A percentile compares a stretch with the other conserved stretches of the same genome.
These are phyloP conservation scores for Cladophialophora carrionii DNA, from an alignment of 2,329 filamentous ascomycete genomes.

Conservation along the genomic window DNA sequence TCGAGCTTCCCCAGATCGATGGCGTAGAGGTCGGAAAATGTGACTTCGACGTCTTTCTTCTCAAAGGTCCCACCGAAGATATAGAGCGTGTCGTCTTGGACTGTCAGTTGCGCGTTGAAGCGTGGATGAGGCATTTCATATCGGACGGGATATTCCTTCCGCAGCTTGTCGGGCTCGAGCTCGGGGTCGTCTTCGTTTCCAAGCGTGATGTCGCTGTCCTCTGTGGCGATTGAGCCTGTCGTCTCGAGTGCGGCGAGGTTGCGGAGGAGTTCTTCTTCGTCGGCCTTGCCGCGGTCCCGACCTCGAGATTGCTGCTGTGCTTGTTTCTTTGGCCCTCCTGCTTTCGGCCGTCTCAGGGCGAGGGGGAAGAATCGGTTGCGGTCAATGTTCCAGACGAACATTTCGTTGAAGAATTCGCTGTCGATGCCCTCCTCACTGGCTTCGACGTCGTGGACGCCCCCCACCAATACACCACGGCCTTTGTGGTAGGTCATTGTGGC, in stretches of 20 bases:
- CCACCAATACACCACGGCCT: slow-evolving; percentile 88
- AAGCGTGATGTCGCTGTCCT: slow-evolving; percentile 48
- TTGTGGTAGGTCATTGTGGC: slow-evolving; percentile 94
- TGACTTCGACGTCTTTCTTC: slow-evolving; percentile 91
- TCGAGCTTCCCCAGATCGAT: slow-evolving; percentile 94
- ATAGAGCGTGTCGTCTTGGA: slow-evolving; percentile 90
- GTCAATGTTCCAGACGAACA: slow-evolving; percentile 94
- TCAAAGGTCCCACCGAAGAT: slow-evolving; percentile 96
- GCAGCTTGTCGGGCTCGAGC: slow-evolving; percentile 56
- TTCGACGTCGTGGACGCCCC: slow-evolving; percentile 91
- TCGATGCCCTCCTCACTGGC: slow-evolving; percentile 93
- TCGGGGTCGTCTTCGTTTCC: slow-evolving; percentile 56
- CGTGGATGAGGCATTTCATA: slow-evolving; percentile 86
- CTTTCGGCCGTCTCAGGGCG: slow-evolving; percentile 71
- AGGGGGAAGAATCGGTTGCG: slow-evolving; percentile 93
- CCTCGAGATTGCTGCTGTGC: slow-evolving; percentile 42
- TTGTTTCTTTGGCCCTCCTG: slow-evolving; percentile 64
- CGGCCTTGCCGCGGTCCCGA: slow-evolving; percentile 74
- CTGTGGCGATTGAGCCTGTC: slow-evolving; percentile 65
- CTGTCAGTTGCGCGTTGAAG: slow-evolving; percentile 87
- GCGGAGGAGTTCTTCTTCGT: slow-evolving; percentile 85
- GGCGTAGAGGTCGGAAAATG: slow-evolving; percentile 91
- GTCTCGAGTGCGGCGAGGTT: slow-evolving; percentile 85
- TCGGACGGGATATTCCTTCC: slow-evolving; percentile 63
- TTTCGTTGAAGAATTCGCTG: slow-evolving; percentile 91